Percentiles rank a stretch among this genome's conserved stretches.
Evolutionary conservation across 2,329 filamentous ascomycete genomes (phyloP).

Genomic region (Ascochyta viciae-villosae): DNA sequence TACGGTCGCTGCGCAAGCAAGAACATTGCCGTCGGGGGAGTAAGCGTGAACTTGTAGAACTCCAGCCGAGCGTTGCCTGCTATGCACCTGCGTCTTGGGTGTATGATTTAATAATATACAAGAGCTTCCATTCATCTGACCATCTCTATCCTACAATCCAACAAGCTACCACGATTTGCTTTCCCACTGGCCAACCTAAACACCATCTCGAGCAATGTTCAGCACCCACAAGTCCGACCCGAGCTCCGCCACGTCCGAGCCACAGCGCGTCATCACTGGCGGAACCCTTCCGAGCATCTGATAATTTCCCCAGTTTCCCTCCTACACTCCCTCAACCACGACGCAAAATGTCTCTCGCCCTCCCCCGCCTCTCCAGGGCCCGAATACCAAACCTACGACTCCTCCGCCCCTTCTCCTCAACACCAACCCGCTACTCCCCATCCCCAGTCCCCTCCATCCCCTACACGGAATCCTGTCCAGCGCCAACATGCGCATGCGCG

Average conservation of each 20-base stretch:
- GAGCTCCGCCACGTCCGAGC: conserved; percentile 15
- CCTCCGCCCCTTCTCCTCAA: conserved; percentile 13
- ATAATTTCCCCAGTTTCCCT: conserved; percentile 7
- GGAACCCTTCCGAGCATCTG: conserved; percentile 5
- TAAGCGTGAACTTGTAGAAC: too few species aligned
- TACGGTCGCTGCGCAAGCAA: too few species aligned
- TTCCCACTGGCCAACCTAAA: too few species aligned
- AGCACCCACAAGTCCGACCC: not conserved
- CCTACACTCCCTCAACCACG: not conserved
- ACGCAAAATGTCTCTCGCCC: conserved; percentile 1
- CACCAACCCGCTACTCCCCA: conserved; percentile 12
- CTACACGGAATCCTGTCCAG: conserved; percentile 64
- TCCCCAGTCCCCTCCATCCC: conserved; percentile 22
- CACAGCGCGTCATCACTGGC: conserved; percentile 8
- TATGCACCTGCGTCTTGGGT: too few species aligned
- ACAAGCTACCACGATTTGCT: too few species aligned
- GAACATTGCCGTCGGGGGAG: too few species aligned
- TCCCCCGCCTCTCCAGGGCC: conserved; percentile 1
- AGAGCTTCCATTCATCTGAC: too few species aligned
- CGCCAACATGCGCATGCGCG: conserved; percentile 78
- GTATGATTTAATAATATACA: too few species aligned
- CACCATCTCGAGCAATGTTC: not conserved
- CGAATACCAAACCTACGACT: not conserved
- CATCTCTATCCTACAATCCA: too few species aligned
- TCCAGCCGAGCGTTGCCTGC: too few species aligned